phyloP scores from a whole-genome alignment of 2,329 filamentous ascomycete species.

The Xylariomycetidae sp. region DNA sequence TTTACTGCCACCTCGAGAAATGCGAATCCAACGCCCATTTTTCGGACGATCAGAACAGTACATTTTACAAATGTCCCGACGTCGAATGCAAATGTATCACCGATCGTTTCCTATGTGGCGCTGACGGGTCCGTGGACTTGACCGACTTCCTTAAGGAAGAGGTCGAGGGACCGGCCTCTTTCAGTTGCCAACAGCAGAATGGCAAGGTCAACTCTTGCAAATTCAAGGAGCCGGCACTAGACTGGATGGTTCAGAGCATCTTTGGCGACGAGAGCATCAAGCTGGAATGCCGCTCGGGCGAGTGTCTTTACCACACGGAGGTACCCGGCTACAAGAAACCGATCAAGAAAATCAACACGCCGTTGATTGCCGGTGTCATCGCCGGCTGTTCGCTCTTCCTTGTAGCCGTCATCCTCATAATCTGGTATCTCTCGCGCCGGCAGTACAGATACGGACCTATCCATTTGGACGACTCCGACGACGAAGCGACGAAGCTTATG shows the following conservation, averaged over 20 bases:
- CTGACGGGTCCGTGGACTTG: conserved; percentile 85
- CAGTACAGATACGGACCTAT: conserved; percentile 66
- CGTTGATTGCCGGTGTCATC: conserved; percentile 89
- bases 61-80: conserved; percentile 76
- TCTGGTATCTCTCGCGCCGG: conserved; percentile 85
- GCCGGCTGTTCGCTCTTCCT: conserved; percentile 80
- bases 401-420: conserved; percentile 72
- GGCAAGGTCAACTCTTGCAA: conserved; percentile 62
- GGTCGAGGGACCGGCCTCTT: conserved; percentile 83
- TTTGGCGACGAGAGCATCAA: conserved; percentile 91
- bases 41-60: conserved; percentile 67
- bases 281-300: conserved; percentile 74
- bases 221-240: conserved; percentile 90
- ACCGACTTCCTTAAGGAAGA: conserved; percentile 76
- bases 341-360: conserved; percentile 93
- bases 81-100: conserved; percentile 84
- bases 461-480: conserved; percentile 81
- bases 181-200: conserved; percentile 64
- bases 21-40: conserved; percentile 70
- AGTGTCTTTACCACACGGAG: conserved; percentile 89
- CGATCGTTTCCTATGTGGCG: conserved; percentile 89
- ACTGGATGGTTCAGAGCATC: conserved; percentile 77
- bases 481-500: conserved; percentile 81
- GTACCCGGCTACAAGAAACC: conserved; percentile 85
- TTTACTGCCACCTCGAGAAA: conserved; percentile 84